phyloP scores from a whole-genome alignment of 2,329 filamentous ascomycete species.

The Chalaropsis ovoidea region DNA sequence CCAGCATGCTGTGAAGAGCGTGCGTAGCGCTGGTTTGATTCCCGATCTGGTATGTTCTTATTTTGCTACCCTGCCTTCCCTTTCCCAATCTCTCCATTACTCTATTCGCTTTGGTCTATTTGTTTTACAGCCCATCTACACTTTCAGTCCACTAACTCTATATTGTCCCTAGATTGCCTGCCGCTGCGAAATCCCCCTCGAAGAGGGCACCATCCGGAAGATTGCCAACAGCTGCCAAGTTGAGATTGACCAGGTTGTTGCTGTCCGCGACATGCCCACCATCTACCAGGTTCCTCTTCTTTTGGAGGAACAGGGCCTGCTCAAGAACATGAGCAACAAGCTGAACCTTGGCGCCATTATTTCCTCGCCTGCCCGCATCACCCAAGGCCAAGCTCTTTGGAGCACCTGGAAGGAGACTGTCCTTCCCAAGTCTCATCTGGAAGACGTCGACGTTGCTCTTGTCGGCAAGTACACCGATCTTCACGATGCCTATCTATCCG shows the following conservation, averaged over 20 bases:
- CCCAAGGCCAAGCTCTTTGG: constrained; percentile 63
- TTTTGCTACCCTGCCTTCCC: neutral
- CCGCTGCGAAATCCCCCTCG: constrained; percentile 70
- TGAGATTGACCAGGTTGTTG: constrained; percentile 72
- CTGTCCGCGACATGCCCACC: constrained; percentile 78
- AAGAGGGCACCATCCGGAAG: constrained; percentile 66
- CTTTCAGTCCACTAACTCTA: neutral
- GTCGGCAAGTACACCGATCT: constrained; percentile 87
- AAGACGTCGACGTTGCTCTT: constrained; percentile 68
- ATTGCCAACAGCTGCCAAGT: constrained; percentile 86
- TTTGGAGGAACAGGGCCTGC: constrained; percentile 68
- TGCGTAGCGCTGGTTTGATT: constrained; percentile 67
- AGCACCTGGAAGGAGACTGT: constrained; percentile 65
- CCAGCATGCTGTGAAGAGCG: constrained; percentile 75
- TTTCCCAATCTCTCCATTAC: neutral
- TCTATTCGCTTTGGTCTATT: too few relatives aligned
- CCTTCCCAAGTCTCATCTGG: constrained; percentile 53
- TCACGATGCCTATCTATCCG: constrained; percentile 75
- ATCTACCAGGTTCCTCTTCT: constrained; percentile 95
- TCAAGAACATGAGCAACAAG: constrained; percentile 53
- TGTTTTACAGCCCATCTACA: neutral
- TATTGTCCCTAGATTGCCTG: constrained; percentile 62
- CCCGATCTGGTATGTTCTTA: constrained; percentile 53
- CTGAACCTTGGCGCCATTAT: constrained; percentile 53
- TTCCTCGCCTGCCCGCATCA: constrained; percentile 44